These are phyloP conservation scores for Talaromyces ruber DNA, from an alignment of 495 filamentous ascomycete genomes.

Conservation along the genomic window DNA sequence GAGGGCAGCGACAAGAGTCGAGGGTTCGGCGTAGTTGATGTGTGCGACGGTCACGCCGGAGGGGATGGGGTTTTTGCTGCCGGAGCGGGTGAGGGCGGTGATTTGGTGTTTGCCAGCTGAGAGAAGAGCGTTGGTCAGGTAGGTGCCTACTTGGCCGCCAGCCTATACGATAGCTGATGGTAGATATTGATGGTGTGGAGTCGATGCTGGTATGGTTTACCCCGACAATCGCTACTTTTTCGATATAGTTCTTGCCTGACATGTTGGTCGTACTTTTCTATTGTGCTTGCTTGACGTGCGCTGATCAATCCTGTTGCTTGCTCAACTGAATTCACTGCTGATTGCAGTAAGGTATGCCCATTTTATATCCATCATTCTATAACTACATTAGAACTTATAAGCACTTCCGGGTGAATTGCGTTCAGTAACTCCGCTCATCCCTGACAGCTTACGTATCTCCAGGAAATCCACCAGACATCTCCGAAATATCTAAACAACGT, in stretches of 20 bases:
- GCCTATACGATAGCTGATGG: conserved; percentile 12
- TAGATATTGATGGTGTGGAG: not conserved
- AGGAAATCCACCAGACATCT: not conserved
- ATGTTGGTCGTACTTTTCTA: not conserved
- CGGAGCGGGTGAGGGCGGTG: conserved; percentile 41
- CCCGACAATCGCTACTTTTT: conserved; percentile 41
- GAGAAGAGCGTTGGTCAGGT: conserved; percentile 41
- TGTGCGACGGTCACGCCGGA: conserved; percentile 28
- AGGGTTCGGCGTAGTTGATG: conserved; percentile 39
- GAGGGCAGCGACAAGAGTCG: conserved; percentile 35
- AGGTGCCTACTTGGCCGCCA: conserved; percentile 47
- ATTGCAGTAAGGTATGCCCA: not conserved
- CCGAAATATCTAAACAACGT: not conserved
- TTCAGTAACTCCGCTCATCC: not conserved
- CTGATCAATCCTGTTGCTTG: not conserved
- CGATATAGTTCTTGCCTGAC: conserved; percentile 31
- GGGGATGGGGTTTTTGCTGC: conserved; percentile 29
- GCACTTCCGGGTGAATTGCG: not conserved
- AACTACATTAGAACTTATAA: not conserved
- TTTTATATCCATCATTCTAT: not conserved
- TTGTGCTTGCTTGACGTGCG: not conserved
- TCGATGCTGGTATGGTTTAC: conserved; percentile 17
- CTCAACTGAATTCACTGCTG: not conserved
- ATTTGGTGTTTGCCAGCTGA: conserved; percentile 41
- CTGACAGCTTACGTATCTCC: not conserved